These are phyloP conservation scores for Aegilops bicornis DNA, from an alignment of 176 grass and related monocot species.

Conservation along the genomic window DNA sequence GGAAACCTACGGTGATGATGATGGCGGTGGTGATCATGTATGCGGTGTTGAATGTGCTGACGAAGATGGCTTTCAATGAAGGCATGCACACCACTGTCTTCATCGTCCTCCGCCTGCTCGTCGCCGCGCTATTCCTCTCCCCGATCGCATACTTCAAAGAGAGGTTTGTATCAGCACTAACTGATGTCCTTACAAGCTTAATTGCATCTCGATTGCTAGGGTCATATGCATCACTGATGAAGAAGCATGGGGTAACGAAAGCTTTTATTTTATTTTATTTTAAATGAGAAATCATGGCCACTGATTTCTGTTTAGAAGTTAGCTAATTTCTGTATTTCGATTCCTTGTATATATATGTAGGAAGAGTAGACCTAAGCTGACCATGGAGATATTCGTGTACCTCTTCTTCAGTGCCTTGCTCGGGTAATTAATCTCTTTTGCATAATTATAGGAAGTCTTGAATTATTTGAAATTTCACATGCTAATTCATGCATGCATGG, in stretches of 20 bases:
- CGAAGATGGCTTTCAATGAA: conserved; percentile 66
- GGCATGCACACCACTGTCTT: conserved; percentile 68
- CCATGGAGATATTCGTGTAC: no score
- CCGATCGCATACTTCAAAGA: conserved; percentile 73
- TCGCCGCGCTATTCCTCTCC: conserved; percentile 52
- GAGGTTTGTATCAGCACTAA: conserved; percentile 36
- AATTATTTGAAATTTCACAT: no score
- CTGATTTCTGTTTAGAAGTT: no score
- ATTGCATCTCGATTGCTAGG: neutral
- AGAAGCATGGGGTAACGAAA: neutral
- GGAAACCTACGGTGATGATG: conserved; percentile 37
- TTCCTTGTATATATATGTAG: no score
- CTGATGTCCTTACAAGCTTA: neutral
- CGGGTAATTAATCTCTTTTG: no score
- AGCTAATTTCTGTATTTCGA: no score
- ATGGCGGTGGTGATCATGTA: conserved; percentile 43
- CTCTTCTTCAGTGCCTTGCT: no score
- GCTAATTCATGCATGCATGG: no score
- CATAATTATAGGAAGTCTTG: no score
- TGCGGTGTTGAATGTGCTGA: conserved; percentile 50
- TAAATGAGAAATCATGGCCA: neutral
- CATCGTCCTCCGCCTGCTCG: conserved; percentile 66
- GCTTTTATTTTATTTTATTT: neutral
- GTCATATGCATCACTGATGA: no score
- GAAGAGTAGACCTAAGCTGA: no score